Base-by-base conservation (phyloP, 345 rosid genomes). In the Populus deltoides region DNA sequence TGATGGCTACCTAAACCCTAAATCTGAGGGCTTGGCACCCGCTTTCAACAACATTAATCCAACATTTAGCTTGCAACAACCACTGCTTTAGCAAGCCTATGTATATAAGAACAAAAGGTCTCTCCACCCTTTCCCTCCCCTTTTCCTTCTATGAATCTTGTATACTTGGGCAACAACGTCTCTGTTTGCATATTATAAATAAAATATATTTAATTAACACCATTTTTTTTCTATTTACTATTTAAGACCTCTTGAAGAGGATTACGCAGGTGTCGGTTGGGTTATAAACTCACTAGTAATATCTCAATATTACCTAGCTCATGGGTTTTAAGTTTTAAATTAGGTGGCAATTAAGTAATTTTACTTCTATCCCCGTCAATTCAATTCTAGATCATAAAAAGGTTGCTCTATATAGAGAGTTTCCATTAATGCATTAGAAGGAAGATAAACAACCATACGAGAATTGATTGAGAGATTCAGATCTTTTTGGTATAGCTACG, bases 11-110 rank as follows among this genome's bases (percentile, higher is more conserved):
- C 77, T 27, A 73, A 71, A 75, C 76, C 83, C 83, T 35, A 24
- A 57, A 68, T 77, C 72, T 75, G 70, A 67, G 81, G 83, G 33
- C 47, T 43, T 67, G 25, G 25, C 39, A 53, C 66, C 45, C 79
- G 61, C 79, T 79, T 82, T 74, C 74, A 71, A 73, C 77, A 77
- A 77, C 82, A 38, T 38, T 38, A 76, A 2, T 55, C 71, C 29
- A 10, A 53, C 41, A 55, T 81, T 13, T 53, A 39, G n/a, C 27
- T n/a, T 3, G 63, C 63, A 24, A n/a, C 29, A 4, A 24, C 45
- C 45, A 10, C 0, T 41, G 45, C 51, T 45, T 45, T 45, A 45
- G 13, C 1, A 1, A 45, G 51, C 13, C 51, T 4, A 45, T 15
- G 3, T 3, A 45, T 2, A 41, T 12, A 41, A 41, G 11, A 45